Evolutionary conservation across 306 rosid genomes (phyloP), one percentile per base, ranked within the genome.

Genomic region (Sesbania bispinosa): DNA sequence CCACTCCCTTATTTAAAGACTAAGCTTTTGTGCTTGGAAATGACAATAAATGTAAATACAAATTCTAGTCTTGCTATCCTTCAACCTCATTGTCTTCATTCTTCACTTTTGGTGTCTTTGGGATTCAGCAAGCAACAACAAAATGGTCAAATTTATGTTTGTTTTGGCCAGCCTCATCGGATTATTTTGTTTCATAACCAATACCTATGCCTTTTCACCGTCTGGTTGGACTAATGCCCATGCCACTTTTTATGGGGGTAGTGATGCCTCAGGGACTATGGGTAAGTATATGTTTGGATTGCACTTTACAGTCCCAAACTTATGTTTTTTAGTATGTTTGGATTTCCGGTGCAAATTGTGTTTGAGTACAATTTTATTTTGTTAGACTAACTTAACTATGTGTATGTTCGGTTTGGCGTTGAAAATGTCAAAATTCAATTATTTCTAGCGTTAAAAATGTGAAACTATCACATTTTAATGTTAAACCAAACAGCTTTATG

Each of bases 191-290:
- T 48, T 84, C 67, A 61, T 67, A 36, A 19, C 54, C 29, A 36
- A 46, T 53, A 85, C 66, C 7, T 6, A 39, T 21, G 99, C 88
- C 42, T 88, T 87, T 27, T 33, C 82, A 3, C 77, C 96, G 18
- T 94, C 99, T 29, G 85, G 67, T 1, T 89, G 89, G 89, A 80
- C 68, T 46, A 80, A 60, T 59, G 98, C 78, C 19, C 97, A 87
- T 52, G 98, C 97, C 47, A 94, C 98, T 10, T 94, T 90, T 41
- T 94, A 94, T 33, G 98, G 98, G 1, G 99, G 92, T 10, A 81
- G 97, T 33, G 97, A 94, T 74, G 97, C 92, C 36, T 89, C 97
- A 0, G 96, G 99, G 46, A 94, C 99, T 18, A 89, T 94, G 97
- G 99, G 99, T 90, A 81, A 54, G 76, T n/a, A n/a, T n/a, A n/a